Base-by-base conservation (phyloP, 371 early-diverging fungal species). In the Syncephalis fuscata region DNA sequence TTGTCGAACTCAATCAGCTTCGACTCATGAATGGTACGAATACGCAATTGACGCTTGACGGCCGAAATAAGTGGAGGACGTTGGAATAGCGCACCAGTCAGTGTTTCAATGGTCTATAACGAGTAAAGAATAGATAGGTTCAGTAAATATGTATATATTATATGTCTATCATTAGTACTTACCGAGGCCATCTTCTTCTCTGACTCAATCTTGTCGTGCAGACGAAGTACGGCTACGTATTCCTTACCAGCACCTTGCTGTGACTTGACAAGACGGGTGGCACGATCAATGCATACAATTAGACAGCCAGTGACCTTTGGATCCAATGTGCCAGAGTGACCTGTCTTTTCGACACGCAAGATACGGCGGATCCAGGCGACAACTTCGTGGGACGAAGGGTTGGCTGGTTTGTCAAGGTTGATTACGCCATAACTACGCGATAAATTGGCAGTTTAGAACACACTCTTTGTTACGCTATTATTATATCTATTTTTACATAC, bases 331-430 rank as follows among this genome's bases (percentile, higher is more conserved):
- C 99, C 99, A 61, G 82, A 78, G 78, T 99, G 99, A 41, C 99
- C 99, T 32, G 99, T 99, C 72, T 98, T 99, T 58, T 99, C 98
- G 40, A 91, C 93, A 49, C 91, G 80, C 47, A 99, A 80, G 53
- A 99, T 99, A 54, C 95, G 87, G 50, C 95, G 88, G 52, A 99
- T 90, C 99, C 99, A 99, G 46, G 99, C 98, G 41, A 99, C 99
- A 41, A 99, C 99, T 74, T 99, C 99, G 76, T 99, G 99, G 38
- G 98, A 98, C 38, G 96, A 95, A 46, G 99, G 99, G 74, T 98
- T 98, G 45, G 96, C 82, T 46, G 99, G 98, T 79, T 99, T 98
- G 70, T 93, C 91, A 52, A 61, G 54, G 71, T 98, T 95, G 65
- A 99, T 94, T 46, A 95, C 84, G 63, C 99, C 99, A 73, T 98